Evolutionary conservation across 495 filamentous ascomycete genomes (phyloP).

Genomic region (Hyaloscypha bicolor): DNA sequence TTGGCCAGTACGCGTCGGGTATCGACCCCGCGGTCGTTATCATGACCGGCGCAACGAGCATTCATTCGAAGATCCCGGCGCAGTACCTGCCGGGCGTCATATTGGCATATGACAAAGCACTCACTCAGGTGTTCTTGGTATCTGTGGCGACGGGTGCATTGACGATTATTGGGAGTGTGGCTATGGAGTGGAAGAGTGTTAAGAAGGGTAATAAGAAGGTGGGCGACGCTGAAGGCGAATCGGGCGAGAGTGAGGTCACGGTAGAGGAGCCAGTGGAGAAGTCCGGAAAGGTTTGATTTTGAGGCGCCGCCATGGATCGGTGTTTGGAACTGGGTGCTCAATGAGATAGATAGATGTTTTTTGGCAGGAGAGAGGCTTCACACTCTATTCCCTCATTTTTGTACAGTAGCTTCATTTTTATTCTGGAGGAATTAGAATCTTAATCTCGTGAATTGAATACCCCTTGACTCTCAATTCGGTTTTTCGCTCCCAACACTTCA

Average conservation of each 20-base stretch:
- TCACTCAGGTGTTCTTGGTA: conserved; percentile 69
- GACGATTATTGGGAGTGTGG: conserved; percentile 58
- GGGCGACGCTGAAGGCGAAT: not conserved
- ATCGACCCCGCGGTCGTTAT: conserved; percentile 45
- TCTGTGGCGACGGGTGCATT: conserved; percentile 63
- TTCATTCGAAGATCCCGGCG: conserved; percentile 46
- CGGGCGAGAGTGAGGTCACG: not conserved
- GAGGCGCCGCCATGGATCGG: not conserved
- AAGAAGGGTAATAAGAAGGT: not conserved
- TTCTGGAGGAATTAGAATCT: too few species aligned
- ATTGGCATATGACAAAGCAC: conserved; percentile 68
- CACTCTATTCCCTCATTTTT: too few species aligned
- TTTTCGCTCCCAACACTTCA: too few species aligned
- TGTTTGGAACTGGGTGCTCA: too few species aligned
- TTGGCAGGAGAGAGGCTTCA: too few species aligned
- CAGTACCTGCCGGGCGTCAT: conserved; percentile 55
- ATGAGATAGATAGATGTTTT: too few species aligned
- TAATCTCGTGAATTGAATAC: too few species aligned
- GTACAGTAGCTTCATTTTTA: too few species aligned
- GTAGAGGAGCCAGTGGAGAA: not conserved
- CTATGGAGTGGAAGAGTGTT: conserved; percentile 63
- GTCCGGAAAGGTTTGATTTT: not conserved
- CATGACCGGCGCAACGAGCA: conserved; percentile 50
- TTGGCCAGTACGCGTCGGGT: conserved; percentile 39
- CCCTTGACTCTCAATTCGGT: too few species aligned